Base-by-base conservation (phyloP, 306 rosid genomes). In the Quercus parvula region DNA sequence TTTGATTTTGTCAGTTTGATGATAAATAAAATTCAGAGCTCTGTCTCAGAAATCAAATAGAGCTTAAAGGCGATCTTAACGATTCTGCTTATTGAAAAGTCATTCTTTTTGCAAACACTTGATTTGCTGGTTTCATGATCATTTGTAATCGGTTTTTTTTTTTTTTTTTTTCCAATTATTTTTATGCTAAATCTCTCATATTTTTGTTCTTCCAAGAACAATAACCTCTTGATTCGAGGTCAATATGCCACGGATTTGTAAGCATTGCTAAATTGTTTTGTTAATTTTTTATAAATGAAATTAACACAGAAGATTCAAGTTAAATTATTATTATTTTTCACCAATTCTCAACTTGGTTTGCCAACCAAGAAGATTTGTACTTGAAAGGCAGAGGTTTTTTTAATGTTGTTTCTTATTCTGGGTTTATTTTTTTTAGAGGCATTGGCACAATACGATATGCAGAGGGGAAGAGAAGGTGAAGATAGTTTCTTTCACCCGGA, bases 401-500 rank as follows among this genome's bases (percentile, higher is more conserved):
- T 27, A 14, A 46, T 5, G 55, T 33, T 76, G 70, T 63, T 75
- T 62, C 46, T 83, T 67, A 22, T 61, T 11, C 52, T 54, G 10
- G 30, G 1, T 35, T 25, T 20, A 77, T 15, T 20, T 20, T 44
- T 17, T 52, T 46, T 74, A 81, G 75, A 75, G 69, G 56, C 72
- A 49, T 55, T 77, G 71, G 79, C 41, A 49, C 71, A 30, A 13
- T 6, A 22, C 28, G 85, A 62, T 61, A 92, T 90, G 98, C 88
- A 89, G 68, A 83, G 83, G 81, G 85, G 84, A 66, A 84, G 86
- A 84, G 88, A 83, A 58, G 81, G 75, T 63, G 14, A 41, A 28
- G 86, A 77, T 28, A 74, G 75, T n/a, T 71, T 81, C 30, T 86
- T 74, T 79, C 82, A 70, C 31, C 74, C 88, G 28, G 75, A 73